Evolutionary conservation across 495 filamentous ascomycete species (phyloP).

Genomic region (Pyrenopolyporus hunteri): DNA sequence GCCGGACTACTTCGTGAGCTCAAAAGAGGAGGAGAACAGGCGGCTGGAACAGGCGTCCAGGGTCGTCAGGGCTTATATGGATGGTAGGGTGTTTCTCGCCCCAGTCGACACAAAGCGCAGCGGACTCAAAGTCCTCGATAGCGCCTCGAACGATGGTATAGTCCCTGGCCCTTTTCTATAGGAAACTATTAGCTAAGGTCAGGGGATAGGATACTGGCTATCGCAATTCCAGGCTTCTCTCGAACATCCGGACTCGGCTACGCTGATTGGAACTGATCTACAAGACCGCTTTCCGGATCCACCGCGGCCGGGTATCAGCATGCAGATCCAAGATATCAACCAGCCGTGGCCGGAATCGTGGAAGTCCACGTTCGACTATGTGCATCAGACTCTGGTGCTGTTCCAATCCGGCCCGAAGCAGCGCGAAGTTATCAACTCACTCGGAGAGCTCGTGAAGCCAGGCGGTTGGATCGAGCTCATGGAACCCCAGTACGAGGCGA

Average conservation of each 20-base stretch:
- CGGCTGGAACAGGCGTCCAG: conserved; percentile 1
- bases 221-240: conserved; percentile 15
- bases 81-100: conserved; percentile 12
- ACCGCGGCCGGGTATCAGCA: conserved; percentile 1
- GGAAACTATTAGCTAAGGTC: background rate
- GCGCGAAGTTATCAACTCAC: background rate
- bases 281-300: conserved; percentile 16
- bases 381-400: conserved; percentile 23
- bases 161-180: too few species aligned
- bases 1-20: conserved; percentile 1
- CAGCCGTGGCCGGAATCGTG: conserved; percentile 22
- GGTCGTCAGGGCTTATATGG: conserved; percentile 9
- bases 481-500: conserved; percentile 7
- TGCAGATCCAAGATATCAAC: conserved; percentile 21
- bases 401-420: conserved; percentile 9
- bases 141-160: conserved; percentile 13
- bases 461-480: conserved; percentile 30
- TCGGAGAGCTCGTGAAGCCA: conserved; percentile 24
- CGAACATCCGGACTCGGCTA: conserved; percentile 9
- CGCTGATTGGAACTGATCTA: conserved; percentile 13
- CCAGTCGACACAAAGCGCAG: background rate
- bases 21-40: conserved; percentile 15
- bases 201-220: conserved; percentile 5
- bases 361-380: conserved; percentile 17
- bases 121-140: conserved; percentile 1